phyloP scores from a whole-genome alignment of 805 yeast species.

The Sugiyamaella marilandica region DNA sequence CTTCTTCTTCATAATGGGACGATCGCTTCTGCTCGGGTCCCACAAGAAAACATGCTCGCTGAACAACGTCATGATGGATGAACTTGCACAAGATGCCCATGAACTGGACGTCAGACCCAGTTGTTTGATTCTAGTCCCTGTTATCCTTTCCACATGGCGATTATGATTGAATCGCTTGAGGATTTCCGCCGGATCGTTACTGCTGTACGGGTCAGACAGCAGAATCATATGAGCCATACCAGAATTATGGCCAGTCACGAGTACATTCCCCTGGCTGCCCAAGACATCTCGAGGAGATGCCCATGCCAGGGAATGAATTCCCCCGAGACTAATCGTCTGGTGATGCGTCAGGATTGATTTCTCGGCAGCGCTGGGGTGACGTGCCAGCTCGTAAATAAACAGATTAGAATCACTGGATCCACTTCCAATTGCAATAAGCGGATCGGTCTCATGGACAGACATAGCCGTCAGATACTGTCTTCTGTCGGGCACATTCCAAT shows the following conservation, averaged over 20 bases:
- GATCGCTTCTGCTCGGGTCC: conserved; percentile 59
- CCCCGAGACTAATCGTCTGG: conserved; percentile 52
- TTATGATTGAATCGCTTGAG: conserved; percentile 74
- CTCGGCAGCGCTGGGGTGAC: conserved; percentile 12
- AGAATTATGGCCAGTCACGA: conserved; percentile 64
- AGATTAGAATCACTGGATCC: conserved; percentile 45
- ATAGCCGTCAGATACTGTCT: conserved; percentile 32
- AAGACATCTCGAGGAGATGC: conserved; percentile 32
- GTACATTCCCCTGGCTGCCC: conserved; percentile 43
- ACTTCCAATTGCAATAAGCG: conserved; percentile 52
- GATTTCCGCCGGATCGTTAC: conserved; percentile 60
- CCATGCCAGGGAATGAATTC: conserved; percentile 45
- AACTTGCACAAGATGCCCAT: conserved; percentile 43
- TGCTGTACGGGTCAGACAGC: conserved; percentile 51
- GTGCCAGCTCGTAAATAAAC: conserved; percentile 48
- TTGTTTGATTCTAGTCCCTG: conserved; percentile 31
- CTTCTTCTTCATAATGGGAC: conserved; percentile 53
- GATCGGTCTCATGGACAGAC: conserved; percentile 34
- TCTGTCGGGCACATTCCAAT: conserved; percentile 38
- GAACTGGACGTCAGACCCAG: conserved; percentile 36
- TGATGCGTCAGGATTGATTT: conserved; percentile 47
- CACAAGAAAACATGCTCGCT: conserved; percentile 70
- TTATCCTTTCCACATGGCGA: conserved; percentile 44
- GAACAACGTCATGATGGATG: conserved; percentile 56
- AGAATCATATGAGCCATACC: conserved; percentile 71